Base-by-base conservation (phyloP, 2,329 filamentous ascomycete species). In the Monilinia polystroma region DNA sequence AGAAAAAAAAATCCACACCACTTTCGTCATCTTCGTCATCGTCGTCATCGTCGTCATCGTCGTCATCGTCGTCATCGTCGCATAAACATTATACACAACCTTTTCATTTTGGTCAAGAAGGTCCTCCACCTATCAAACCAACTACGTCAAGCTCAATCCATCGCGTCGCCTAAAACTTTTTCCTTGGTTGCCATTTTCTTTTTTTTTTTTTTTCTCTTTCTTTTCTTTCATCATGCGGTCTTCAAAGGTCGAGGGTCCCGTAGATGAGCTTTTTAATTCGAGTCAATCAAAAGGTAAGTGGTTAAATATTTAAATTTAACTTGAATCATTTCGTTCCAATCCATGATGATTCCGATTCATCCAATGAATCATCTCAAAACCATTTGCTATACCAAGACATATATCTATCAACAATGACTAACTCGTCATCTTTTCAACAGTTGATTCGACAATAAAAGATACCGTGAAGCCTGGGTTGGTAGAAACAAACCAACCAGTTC, bases 1-100 rank as follows among this genome's bases (percentile, higher is more conserved):
- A 16, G 41, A 3, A 41, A 43, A 41, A 43, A 45, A 32, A n/a
- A n/a, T 26, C n/a, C 29, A 8, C 20, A 35, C 57, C 23, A 23
- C 23, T 23, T 23, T 23, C 23, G 23, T 23, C 57, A 51, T 29
- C n/a, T 26, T 60, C 57, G 45, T 49, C 29, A 60, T 51, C 26
- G 1, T 11, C 47, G 47, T 35, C 57, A 51, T 29, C 29, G 26
- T 60, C 57, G 45, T 49, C 29, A 60, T 51, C 26, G 1, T 11
- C 47, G 47, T 49, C 47, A 49, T 49, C 29, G n/a, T 59, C 56
- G 56, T 60, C 56, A 59, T 47, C 43, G 29, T 35, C 57, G 11
- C 47, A 12, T 35, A 49, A 23, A 43, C 20, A n/a, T 55, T 56
- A 29, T 56, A 41, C 10, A 38, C 54, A 56, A 26, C 54, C 54